These are phyloP conservation scores for Rhizopus microsporus DNA, from an alignment of 371 early-diverging fungal genomes.

Conservation along the genomic window DNA sequence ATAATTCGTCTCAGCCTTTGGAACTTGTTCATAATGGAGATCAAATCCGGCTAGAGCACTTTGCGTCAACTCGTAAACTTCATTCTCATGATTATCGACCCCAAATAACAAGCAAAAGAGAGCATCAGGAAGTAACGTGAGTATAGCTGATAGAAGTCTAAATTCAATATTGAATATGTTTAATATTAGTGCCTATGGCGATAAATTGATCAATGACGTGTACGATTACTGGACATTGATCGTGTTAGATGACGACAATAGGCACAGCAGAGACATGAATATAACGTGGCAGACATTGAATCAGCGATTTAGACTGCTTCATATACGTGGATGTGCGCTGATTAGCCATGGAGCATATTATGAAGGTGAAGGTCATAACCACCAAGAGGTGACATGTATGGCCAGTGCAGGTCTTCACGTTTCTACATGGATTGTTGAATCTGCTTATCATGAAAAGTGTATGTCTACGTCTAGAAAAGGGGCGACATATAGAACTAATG, in stretches of 20 bases:
- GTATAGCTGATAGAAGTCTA: conserved; percentile 12
- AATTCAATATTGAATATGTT: neutral
- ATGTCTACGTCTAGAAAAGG: conserved; percentile 5
- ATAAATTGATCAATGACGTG: conserved; percentile 19
- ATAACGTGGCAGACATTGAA: conserved; percentile 19
- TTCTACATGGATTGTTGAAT: conserved; percentile 64
- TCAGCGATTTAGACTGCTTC: conserved; percentile 69
- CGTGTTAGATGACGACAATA: conserved; percentile 20
- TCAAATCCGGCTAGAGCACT: conserved; percentile 76
- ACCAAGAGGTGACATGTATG: conserved; percentile 91
- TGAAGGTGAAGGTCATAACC: conserved; percentile 45
- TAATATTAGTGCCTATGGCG: conserved; percentile 33
- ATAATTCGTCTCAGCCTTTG: conserved; percentile 35
- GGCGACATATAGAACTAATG: neutral
- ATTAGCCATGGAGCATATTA: conserved; percentile 28
- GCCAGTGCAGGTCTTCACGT: conserved; percentile 54
- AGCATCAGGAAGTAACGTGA: conserved; percentile 44
- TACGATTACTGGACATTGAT: conserved; percentile 38
- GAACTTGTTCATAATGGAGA: conserved; percentile 64
- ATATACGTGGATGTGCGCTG: conserved; percentile 48
- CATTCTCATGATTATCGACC: conserved; percentile 86
- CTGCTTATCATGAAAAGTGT: conserved; percentile 33
- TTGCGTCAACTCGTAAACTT: conserved; percentile 66
- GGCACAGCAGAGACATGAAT: conserved; percentile 22
- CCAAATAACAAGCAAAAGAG: conserved; percentile 28